A percentile compares a stretch with the other conserved stretches of the same genome.
phyloP scores from a whole-genome alignment of 257 asterid genomes.

The Ilex asprella region DNA sequence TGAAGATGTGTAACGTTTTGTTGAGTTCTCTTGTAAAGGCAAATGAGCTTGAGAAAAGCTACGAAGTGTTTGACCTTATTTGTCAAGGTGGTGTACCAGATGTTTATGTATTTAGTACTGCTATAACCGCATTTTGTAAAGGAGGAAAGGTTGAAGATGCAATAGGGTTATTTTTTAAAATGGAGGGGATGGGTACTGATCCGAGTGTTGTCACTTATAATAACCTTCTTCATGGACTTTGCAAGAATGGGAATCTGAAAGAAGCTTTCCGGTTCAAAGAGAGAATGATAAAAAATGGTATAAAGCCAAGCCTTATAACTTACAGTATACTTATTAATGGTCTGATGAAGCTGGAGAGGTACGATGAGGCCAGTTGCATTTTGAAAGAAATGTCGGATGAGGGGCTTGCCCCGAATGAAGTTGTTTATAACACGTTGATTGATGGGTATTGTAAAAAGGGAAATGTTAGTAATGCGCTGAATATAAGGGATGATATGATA shows the following conservation, averaged over 20 bases:
- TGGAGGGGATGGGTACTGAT: constrained; percentile 50
- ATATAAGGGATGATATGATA: constrained; percentile 59
- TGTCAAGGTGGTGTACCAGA: constrained; percentile 36
- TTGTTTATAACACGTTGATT: constrained; percentile 66
- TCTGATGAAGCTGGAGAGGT: constrained; percentile 52
- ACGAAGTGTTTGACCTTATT: constrained; percentile 51
- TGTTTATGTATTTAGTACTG: constrained; percentile 66
- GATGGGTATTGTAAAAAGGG: constrained; percentile 68
- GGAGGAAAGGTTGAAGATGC: constrained; percentile 61
- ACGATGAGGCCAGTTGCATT: constrained; percentile 46
- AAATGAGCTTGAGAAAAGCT: constrained; percentile 44
- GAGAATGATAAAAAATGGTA: constrained; percentile 51
- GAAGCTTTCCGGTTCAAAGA: constrained; percentile 62
- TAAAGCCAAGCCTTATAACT: constrained; percentile 57
- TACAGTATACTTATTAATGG: constrained; percentile 65
- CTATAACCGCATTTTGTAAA: constrained; percentile 64
- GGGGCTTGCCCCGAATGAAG: constrained; percentile 53
- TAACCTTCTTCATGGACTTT: constrained; percentile 67
- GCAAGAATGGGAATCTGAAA: constrained; percentile 42
- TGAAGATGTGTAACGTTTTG: constrained; percentile 63
- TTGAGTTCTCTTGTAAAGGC: constrained; percentile 70
- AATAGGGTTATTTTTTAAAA: constrained; percentile 40
- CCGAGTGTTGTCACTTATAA: constrained; percentile 75
- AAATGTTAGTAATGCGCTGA: constrained; percentile 41
- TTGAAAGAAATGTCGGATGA: constrained; percentile 58